phyloP scores from a whole-genome alignment of 2,329 filamentous ascomycete species.

The Rhexocercosporidium sp. region DNA sequence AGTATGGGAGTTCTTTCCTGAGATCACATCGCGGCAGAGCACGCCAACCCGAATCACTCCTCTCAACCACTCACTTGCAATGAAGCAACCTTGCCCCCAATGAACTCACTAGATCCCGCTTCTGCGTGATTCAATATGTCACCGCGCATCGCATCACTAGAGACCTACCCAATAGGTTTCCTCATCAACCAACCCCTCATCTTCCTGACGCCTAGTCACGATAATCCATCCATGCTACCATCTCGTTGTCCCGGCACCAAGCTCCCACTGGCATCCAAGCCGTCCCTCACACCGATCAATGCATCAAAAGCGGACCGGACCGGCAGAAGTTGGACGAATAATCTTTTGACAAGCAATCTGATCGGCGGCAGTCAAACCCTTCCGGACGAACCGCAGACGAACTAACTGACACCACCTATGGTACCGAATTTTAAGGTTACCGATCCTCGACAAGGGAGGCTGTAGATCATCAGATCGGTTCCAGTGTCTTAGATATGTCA shows the following conservation, averaged over 20 bases:
- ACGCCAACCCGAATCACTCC: no score
- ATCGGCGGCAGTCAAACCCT: background rate
- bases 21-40: no score
- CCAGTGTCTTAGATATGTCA: background rate
- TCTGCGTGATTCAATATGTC: background rate
- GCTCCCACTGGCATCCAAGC: background rate
- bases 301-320: conserved; percentile 1
- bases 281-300: background rate
- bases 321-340: background rate
- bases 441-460: background rate
- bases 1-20: no score
- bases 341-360: background rate
- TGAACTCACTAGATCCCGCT: background rate
- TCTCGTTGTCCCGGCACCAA: background rate
- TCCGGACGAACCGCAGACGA: background rate
- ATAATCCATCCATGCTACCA: background rate
- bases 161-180: background rate
- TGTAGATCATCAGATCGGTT: background rate
- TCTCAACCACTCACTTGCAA: background rate
- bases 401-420: background rate
- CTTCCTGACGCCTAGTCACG: background rate
- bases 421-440: conserved; percentile 2
- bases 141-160: background rate
- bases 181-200: background rate
- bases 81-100: background rate